A percentile compares a stretch with the other conserved stretches of the same genome.
phyloP scores from a whole-genome alignment of 345 rosid species.

The Trapa incisa region DNA sequence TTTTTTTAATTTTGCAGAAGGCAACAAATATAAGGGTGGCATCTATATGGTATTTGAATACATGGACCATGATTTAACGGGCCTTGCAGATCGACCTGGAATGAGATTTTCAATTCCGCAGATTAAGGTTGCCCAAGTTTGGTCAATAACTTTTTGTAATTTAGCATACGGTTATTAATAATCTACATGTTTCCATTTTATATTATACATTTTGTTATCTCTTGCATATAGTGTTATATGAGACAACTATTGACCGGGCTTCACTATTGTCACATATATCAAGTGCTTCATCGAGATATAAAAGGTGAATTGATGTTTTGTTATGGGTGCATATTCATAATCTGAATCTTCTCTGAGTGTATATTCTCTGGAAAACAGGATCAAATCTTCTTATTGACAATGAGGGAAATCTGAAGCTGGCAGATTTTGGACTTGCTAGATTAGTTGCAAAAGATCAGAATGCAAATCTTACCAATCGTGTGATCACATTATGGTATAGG shows the following conservation, averaged over 20 bases:
- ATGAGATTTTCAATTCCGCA: no score
- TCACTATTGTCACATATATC: constrained; percentile 87
- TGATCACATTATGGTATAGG: constrained; percentile 97
- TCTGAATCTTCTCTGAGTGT: neutral
- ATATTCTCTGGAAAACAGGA: constrained; percentile 29
- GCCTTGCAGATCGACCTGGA: no score
- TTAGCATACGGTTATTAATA: no score
- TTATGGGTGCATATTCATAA: neutral
- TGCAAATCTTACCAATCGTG: constrained; percentile 78
- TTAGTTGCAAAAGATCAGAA: constrained; percentile 62
- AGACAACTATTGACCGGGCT: constrained; percentile 93
- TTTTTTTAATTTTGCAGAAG: constrained; percentile 34
- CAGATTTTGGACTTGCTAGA: constrained; percentile 92
- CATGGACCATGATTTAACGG: no score
- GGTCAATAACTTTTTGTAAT: neutral
- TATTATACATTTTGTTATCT: constrained; percentile 6
- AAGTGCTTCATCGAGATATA: constrained; percentile 95
- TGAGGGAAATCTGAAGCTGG: constrained; percentile 84
- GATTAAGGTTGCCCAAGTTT: neutral
- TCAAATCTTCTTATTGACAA: constrained; percentile 93
- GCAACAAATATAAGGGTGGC: constrained; percentile 87
- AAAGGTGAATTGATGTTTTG: constrained; percentile 38
- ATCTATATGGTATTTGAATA: no score
- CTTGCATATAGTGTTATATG: constrained; percentile 69
- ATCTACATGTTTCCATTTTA: neutral